Conservation (phyloP, 495 filamentous ascomycete genomes). For the Pseudoneurospora amorphoporcata region DNA sequence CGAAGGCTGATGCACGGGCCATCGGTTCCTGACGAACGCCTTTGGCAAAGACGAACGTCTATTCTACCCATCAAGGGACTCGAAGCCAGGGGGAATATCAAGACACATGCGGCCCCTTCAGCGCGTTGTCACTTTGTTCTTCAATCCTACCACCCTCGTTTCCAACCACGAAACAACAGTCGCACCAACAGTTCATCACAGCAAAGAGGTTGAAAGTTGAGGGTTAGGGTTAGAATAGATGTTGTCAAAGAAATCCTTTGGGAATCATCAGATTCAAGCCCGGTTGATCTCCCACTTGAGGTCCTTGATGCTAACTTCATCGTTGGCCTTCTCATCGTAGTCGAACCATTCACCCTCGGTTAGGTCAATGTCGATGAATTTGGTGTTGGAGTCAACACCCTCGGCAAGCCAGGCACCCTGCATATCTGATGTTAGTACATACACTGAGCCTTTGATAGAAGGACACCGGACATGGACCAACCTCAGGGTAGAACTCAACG, state of each 20-base stretch:
- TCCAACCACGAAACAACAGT: not conserved
- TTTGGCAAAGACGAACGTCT: not conserved
- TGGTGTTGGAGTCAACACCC: conserved; percentile 64
- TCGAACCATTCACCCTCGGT: conserved; percentile 68
- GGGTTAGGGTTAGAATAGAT: not conserved
- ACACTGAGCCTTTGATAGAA: not conserved
- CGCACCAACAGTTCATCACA: not conserved
- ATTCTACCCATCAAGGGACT: not conserved
- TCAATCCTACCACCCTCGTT: not conserved
- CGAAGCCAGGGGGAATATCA: not conserved
- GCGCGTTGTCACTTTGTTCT: not conserved
- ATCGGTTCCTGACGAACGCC: not conserved
- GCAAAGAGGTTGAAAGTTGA: not conserved
- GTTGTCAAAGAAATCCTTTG: not conserved
- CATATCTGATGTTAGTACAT: not conserved
- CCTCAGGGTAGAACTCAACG: conserved; percentile 77
- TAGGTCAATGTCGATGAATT: conserved; percentile 72
- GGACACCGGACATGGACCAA: conserved; percentile 25
- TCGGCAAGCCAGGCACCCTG: conserved; percentile 84
- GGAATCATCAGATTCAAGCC: conserved; percentile 26
- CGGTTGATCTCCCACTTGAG: conserved; percentile 77
- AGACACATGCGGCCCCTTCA: not conserved
- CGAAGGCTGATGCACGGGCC: not conserved
- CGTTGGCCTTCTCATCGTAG: conserved; percentile 50
- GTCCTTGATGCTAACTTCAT: conserved; percentile 69